Conservation (phyloP, 2,329 filamentous ascomycete species). For the Colletotrichum sp. region DNA sequence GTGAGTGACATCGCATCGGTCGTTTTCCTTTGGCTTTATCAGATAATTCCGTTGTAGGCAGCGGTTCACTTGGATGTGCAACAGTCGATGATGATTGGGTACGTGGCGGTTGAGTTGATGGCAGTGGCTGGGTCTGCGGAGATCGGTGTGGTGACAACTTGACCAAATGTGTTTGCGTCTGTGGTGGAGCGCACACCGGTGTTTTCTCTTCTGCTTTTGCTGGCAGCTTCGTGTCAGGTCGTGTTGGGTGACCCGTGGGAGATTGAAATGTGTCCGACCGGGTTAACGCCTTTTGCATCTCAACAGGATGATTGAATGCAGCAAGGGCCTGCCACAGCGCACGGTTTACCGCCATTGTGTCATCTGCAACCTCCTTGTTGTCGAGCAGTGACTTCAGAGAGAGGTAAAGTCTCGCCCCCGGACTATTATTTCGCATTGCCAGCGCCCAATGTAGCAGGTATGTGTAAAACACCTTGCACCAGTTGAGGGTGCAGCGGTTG, state of each 20-base stretch:
- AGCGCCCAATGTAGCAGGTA: background rate
- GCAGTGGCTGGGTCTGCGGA: background rate
- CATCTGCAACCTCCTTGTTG: background rate
- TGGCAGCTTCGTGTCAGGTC: background rate
- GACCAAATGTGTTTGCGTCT: background rate
- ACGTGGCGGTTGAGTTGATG: background rate
- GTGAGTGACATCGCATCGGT: background rate
- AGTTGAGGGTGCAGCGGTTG: background rate
- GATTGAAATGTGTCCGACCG: background rate
- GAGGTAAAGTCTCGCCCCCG: background rate
- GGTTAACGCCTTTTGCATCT: background rate
- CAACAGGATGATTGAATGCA: background rate
- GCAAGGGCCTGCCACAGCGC: background rate
- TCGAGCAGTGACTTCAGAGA: background rate
- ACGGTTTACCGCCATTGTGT: background rate
- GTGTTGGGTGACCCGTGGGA: background rate
- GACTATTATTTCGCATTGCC: background rate
- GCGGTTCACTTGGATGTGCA: background rate
- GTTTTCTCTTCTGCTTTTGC: background rate
- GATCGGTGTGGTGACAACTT: background rate
- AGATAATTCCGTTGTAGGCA: background rate
- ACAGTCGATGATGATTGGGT: background rate
- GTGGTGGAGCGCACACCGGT: background rate
- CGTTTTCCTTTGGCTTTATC: background rate
- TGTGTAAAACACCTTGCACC: background rate